Percentiles rank a stretch among this genome's conserved stretches.
These are phyloP conservation scores for Trichoderma koningiopsis DNA, from an alignment of 2,329 filamentous ascomycete genomes.

Conservation along the genomic window DNA sequence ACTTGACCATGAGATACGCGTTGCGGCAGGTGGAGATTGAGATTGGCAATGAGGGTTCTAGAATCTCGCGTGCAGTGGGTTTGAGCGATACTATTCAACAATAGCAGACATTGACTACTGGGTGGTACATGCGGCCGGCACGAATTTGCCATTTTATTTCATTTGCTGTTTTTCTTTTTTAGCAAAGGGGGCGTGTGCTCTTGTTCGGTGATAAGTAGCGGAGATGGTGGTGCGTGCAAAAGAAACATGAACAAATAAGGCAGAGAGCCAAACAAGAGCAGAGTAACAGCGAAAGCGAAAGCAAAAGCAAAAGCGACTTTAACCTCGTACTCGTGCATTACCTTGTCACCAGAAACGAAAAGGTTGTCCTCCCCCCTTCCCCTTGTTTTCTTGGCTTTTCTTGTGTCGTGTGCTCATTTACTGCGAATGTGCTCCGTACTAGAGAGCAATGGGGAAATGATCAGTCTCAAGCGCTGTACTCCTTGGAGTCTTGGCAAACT, in stretches of 20 bases:
- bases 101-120: background rate
- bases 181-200: background rate
- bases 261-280: background rate
- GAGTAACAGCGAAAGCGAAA: background rate
- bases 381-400: background rate
- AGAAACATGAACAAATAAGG: background rate
- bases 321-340: too few species aligned
- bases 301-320: background rate
- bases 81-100: background rate
- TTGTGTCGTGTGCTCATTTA: constrained; percentile 5
- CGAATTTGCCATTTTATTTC: background rate
- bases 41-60: background rate
- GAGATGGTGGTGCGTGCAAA: background rate
- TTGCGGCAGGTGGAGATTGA: background rate
- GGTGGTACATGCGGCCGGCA: background rate
- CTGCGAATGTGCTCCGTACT: background rate
- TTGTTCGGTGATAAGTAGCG: background rate
- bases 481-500: background rate
- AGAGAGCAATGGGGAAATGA: constrained; percentile 14
- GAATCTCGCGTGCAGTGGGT: background rate
- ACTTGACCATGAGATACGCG: background rate
- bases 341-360: background rate
- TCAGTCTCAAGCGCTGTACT: background rate
- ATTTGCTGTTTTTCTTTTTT: background rate
- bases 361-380: background rate